A percentile compares a stretch with the other conserved stretches of the same genome.
Evolutionary conservation across 768 basidiomycete genomes (phyloP).

Genomic region (Boletus rubropictus): DNA sequence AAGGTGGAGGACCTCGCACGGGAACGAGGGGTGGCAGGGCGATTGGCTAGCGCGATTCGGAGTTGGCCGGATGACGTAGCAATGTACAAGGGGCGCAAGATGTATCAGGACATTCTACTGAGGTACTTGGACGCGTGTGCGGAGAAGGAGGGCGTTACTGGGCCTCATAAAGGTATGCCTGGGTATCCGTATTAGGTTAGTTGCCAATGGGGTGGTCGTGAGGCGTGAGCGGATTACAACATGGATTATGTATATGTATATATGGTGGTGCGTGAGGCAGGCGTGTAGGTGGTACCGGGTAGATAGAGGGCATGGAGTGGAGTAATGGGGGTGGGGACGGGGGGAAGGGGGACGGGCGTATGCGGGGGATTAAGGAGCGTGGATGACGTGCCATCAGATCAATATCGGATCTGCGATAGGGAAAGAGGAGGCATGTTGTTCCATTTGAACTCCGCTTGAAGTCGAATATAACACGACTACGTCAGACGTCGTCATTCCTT

Average conservation of each 20-base stretch:
- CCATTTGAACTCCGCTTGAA: conserved; percentile 38
- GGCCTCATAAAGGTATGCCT: too few relatives aligned
- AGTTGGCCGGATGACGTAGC: conserved; percentile 62
- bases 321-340: background rate
- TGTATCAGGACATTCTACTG: conserved; percentile 26
- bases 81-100: conserved; percentile 23
- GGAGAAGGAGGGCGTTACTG: conserved; percentile 15
- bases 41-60: conserved; percentile 57
- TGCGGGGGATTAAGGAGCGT: conserved; percentile 20
- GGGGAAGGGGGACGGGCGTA: background rate
- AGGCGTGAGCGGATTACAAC: background rate
- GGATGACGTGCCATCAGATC: conserved; percentile 33
- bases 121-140: conserved; percentile 22
- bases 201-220: conserved; percentile 2
- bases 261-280: background rate
- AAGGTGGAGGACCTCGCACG: conserved; percentile 45
- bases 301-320: background rate
- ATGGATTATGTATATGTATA: background rate
- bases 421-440: conserved; percentile 4
- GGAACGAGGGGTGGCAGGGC: conserved; percentile 55
- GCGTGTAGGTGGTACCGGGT: too few relatives aligned
- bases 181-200: conserved; percentile 17
- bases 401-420: conserved; percentile 33
- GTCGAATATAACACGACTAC: conserved; percentile 40
- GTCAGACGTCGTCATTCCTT: conserved; percentile 39